These are phyloP conservation scores for Aspergillus asperescens DNA, from an alignment of 495 filamentous ascomycete genomes.

Conservation along the genomic window DNA sequence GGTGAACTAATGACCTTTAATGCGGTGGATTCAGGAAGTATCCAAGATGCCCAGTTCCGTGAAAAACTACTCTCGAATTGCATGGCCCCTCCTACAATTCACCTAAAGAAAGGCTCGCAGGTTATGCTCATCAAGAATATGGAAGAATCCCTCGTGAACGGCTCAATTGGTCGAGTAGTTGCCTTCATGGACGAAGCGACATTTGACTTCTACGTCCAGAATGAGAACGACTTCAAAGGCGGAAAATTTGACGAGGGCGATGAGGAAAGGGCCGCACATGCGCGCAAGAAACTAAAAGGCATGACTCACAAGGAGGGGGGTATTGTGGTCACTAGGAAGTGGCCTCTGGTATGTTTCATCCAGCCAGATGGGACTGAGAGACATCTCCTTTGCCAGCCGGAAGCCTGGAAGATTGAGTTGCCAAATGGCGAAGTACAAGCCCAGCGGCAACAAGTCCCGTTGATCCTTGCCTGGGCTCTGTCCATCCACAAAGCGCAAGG, in stretches of 20 bases:
- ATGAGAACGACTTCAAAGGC: slow-evolving; percentile 49
- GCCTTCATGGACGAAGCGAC: slow-evolving; percentile 80
- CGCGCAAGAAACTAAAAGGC: slow-evolving; percentile 47
- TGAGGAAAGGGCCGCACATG: slow-evolving; percentile 40
- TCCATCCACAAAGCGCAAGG: slow-evolving; percentile 98
- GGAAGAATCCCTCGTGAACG: slow-evolving; percentile 90
- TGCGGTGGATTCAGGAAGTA: slow-evolving; percentile 68
- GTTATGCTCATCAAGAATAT: slow-evolving; percentile 99
- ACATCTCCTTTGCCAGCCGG: slow-evolving; percentile 74
- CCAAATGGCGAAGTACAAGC: slow-evolving; percentile 94
- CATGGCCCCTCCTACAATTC: slow-evolving; percentile 77
- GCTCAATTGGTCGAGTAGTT: slow-evolving; percentile 79
- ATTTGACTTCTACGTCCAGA: slow-evolving; percentile 59
- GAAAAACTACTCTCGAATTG: slow-evolving; percentile 80
- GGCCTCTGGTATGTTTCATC: slow-evolving; percentile 77
- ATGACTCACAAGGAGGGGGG: slow-evolving; percentile 35
- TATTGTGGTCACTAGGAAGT: slow-evolving; percentile 44
- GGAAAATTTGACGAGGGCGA: slow-evolving; percentile 36
- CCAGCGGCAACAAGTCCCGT: slow-evolving; percentile 54
- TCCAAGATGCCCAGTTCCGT: slow-evolving; percentile 58
- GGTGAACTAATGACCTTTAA: slow-evolving; percentile 65
- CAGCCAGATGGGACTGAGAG: slow-evolving; percentile 72
- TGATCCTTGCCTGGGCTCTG: slow-evolving; percentile 94
- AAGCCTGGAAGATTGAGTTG: slow-evolving; percentile 93
- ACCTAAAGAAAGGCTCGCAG: slow-evolving; percentile 86